Percentiles rank a stretch among this genome's conserved stretches.
These are phyloP conservation scores for Plenodomus tracheiphilus DNA, from an alignment of 2,329 filamentous ascomycete genomes.

Conservation along the genomic window DNA sequence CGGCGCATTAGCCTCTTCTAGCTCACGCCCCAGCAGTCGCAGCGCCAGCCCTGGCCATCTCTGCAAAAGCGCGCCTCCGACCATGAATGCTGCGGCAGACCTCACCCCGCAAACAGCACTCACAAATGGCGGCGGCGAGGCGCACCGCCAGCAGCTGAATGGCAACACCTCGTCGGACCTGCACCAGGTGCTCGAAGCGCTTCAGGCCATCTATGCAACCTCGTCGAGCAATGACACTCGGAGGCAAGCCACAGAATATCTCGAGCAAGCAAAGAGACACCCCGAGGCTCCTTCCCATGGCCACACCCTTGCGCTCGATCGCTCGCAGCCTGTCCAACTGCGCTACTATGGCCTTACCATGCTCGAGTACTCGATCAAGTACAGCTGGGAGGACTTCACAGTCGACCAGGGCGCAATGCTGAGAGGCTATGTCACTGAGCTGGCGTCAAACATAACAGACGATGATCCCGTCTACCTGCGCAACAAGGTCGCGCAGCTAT, in stretches of 20 bases:
- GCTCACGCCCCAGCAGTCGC: too few relatives aligned
- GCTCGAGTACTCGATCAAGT: slow-evolving; percentile 85
- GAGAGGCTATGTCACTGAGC: slow-evolving; percentile 74
- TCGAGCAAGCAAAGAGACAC: slow-evolving; percentile 82
- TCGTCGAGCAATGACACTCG: slow-evolving; percentile 79
- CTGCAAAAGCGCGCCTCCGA: not conserved
- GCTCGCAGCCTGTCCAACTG: slow-evolving; percentile 75
- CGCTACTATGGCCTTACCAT: slow-evolving; percentile 93
- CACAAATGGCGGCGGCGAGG: slow-evolving; percentile 23
- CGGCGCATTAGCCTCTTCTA: not conserved
- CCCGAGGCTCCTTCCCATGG: slow-evolving; percentile 82
- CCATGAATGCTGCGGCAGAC: slow-evolving; percentile 34
- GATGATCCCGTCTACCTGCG: slow-evolving; percentile 81
- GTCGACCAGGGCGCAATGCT: slow-evolving; percentile 69
- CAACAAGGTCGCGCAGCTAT: slow-evolving; percentile 92
- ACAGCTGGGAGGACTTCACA: slow-evolving; percentile 77
- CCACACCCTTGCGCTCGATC: slow-evolving; percentile 77
- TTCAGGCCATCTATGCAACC: slow-evolving; percentile 84
- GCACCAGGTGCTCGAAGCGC: slow-evolving; percentile 75
- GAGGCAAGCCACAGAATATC: slow-evolving; percentile 78
- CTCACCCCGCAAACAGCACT: slow-evolving; percentile 29
- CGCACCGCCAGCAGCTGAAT: slow-evolving; percentile 17
- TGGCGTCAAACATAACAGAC: slow-evolving; percentile 71
- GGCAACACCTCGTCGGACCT: slow-evolving; percentile 46
- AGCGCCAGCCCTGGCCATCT: not conserved